Evolutionary conservation across 345 rosid genomes (phyloP), one percentile per base, ranked within the genome.

Genomic region (Populus ilicifolia): DNA sequence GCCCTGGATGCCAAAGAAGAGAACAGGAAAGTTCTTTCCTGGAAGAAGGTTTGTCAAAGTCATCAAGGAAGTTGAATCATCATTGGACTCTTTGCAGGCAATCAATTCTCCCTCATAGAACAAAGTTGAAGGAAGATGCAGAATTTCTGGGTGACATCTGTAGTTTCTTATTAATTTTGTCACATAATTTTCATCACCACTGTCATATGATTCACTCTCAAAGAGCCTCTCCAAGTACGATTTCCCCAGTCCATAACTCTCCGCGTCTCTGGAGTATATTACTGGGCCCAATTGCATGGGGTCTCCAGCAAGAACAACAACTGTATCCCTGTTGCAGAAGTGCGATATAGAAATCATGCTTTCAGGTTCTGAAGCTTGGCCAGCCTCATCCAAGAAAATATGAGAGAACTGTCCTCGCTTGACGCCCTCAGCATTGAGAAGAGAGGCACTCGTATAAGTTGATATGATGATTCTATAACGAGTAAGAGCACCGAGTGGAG

Each of bases 351-450:
- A 88, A 69, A 95, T 78, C 97, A 93, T 88, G 85, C 86, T 95
- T 83, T 95, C 98, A 56, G 99, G 97, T 81, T 95, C 99, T 62
- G 99, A 95, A 71, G 96, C 97, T 85, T 95, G 98, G 75, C 97
- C 98, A 71, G 99, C 97, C 84, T 95, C 98, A 76, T 95, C 98
- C 80, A 93, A 83, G 86, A 93, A 90, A 56, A 95, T 85, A 84
- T 95, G 98, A 82, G 99, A 87, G 92, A 95, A 95, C 73, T 95
- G 92, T 25, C 97, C 94, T 30, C 75, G 88, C 11, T 70, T n/a
- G 72, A 95, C 79, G 67, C 91, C 92, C 87, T 93, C 99, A n/a
- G 92, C 89, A 66, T 82, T 77, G 48, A 95, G 92, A 80, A 87
- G 91, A 61, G 89, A 90, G 62, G 94, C 85, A 85, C 98, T 95